A percentile compares a stretch with the other conserved stretches of the same genome.
These are phyloP conservation scores for Graphium sp. DNA, from an alignment of 2,329 filamentous ascomycete genomes.

Conservation along the genomic window DNA sequence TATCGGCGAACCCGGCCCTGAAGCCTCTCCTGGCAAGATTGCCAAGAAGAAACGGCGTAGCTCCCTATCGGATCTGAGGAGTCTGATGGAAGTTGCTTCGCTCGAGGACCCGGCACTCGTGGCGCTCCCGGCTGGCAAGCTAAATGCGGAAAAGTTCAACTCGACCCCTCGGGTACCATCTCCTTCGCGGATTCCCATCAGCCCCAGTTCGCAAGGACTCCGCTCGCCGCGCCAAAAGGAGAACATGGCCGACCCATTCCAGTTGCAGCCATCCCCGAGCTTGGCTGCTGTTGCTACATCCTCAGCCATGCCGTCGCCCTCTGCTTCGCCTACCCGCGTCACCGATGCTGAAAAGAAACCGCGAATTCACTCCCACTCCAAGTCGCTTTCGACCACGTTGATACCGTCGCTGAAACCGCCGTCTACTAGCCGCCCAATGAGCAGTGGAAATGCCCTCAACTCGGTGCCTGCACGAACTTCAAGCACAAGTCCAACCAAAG, in stretches of 20 bases:
- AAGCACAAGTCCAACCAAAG: conserved; percentile 23
- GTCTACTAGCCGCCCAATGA: conserved; percentile 3
- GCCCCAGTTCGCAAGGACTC: conserved; percentile 22
- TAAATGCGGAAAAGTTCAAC: conserved; percentile 39
- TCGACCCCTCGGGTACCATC: conserved; percentile 26
- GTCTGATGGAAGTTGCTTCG: conserved; percentile 44
- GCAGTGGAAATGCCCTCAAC: no score
- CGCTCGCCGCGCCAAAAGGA: conserved; percentile 31
- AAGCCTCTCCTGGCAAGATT: conserved; percentile 18
- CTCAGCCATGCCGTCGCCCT: no score
- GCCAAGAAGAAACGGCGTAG: conserved; percentile 70
- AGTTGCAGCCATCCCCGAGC: conserved; percentile 7
- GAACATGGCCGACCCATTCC: conserved; percentile 15
- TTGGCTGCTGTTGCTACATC: neutral
- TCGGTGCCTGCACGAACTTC: conserved; percentile 13
- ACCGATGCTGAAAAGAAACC: conserved; percentile 4
- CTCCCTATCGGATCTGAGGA: conserved; percentile 73
- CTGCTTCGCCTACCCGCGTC: conserved; percentile 6
- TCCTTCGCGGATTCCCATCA: conserved; percentile 34
- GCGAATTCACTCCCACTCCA: conserved; percentile 18
- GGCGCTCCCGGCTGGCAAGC: conserved; percentile 33
- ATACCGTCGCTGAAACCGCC: conserved; percentile 35
- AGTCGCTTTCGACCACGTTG: conserved; percentile 32
- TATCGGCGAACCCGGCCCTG: conserved; percentile 38
- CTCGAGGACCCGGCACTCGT: conserved; percentile 23